A percentile compares a stretch with the other conserved stretches of the same genome.
Conservation (phyloP, 1,284 basidiomycete genomes). For the Ganoderma boninense region DNA sequence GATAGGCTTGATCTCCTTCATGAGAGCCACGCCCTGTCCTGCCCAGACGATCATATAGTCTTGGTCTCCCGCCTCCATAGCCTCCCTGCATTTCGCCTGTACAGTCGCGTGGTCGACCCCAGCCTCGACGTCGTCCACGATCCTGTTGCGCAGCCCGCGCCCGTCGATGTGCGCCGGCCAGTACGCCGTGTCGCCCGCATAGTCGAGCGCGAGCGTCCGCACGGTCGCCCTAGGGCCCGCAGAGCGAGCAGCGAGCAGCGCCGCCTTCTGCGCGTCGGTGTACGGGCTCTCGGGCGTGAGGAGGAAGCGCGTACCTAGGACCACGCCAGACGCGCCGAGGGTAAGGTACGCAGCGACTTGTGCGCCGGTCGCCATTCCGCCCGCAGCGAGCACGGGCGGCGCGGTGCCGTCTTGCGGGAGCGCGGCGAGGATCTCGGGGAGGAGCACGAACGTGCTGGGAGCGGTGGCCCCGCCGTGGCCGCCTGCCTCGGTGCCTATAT, state of each 20-base stretch:
- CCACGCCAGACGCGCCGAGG: conserved; percentile 73
- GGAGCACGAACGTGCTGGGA: conserved; percentile 65
- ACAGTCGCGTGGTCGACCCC: conserved; percentile 57
- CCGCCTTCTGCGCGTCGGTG: conserved; percentile 61
- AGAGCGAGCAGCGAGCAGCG: conserved; percentile 58
- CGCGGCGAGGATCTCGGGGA: conserved; percentile 61
- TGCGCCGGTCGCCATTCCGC: conserved; percentile 58
- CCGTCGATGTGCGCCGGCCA: conserved; percentile 78
- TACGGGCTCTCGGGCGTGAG: conserved; percentile 73
- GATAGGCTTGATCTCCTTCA: conserved; percentile 62
- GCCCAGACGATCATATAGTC: conserved; percentile 72
- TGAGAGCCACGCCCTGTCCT: conserved; percentile 68
- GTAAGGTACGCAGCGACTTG: conserved; percentile 72
- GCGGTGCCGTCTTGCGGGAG: conserved; percentile 45
- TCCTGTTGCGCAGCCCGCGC: conserved; percentile 62
- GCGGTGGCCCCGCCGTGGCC: conserved; percentile 71
- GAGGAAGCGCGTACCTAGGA: conserved; percentile 77
- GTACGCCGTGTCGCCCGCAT: conserved; percentile 61
- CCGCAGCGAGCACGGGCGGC: conserved; percentile 70
- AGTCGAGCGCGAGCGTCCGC: conserved; percentile 74
- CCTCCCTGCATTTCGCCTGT: conserved; percentile 54
- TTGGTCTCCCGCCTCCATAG: conserved; percentile 51
- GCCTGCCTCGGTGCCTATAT: conserved; percentile 80
- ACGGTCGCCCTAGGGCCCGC: conserved; percentile 51
- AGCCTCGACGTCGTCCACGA: conserved; percentile 64